Percentiles rank a stretch among this genome's conserved stretches.
phyloP scores from a whole-genome alignment of 768 basidiomycete species.

The Tricholoma saponaceum region DNA sequence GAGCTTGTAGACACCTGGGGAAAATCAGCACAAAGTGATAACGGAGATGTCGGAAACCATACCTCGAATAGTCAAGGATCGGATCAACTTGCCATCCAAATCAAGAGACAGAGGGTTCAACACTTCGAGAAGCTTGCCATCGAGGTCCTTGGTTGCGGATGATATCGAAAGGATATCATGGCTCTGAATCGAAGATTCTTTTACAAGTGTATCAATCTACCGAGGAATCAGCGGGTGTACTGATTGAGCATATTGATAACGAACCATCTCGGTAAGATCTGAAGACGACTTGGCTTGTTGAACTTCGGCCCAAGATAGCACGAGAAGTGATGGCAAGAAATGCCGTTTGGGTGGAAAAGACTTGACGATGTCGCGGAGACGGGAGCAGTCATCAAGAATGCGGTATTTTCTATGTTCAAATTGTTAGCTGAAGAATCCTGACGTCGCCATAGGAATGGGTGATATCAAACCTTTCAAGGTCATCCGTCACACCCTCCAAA shows the following conservation, averaged over 20 bases:
- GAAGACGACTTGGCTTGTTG: conserved; percentile 30
- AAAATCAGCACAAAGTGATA: conserved; percentile 4
- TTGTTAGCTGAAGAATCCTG: conserved; percentile 6
- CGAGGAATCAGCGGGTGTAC: conserved; percentile 2
- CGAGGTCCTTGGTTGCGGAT: conserved; percentile 50
- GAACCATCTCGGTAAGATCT: conserved; percentile 63
- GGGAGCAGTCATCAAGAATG: conserved; percentile 66
- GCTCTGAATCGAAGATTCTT: conserved; percentile 36
- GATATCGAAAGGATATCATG: conserved; percentile 47
- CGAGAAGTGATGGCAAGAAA: conserved; percentile 58
- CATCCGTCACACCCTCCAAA: conserved; percentile 54
- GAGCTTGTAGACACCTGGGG: conserved; percentile 35
- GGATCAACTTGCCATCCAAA: conserved; percentile 52
- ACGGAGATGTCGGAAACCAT: not conserved
- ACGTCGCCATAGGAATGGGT: not conserved
- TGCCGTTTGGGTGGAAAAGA: conserved; percentile 49
- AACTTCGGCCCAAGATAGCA: conserved; percentile 56
- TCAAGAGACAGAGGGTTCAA: conserved; percentile 47
- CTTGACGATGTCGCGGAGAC: conserved; percentile 61
- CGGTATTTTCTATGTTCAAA: conserved; percentile 54
- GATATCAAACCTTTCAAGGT: conserved; percentile 56
- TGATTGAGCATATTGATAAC: conserved; percentile 11
- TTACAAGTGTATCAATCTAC: conserved; percentile 48
- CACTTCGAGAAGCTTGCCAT: conserved; percentile 45
- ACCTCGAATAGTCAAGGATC: conserved; percentile 45